A percentile compares a stretch with the other conserved stretches of the same genome.
Evolutionary conservation across 805 yeast genomes (phyloP).

Genomic region (Hanseniaspora valbyensis): DNA sequence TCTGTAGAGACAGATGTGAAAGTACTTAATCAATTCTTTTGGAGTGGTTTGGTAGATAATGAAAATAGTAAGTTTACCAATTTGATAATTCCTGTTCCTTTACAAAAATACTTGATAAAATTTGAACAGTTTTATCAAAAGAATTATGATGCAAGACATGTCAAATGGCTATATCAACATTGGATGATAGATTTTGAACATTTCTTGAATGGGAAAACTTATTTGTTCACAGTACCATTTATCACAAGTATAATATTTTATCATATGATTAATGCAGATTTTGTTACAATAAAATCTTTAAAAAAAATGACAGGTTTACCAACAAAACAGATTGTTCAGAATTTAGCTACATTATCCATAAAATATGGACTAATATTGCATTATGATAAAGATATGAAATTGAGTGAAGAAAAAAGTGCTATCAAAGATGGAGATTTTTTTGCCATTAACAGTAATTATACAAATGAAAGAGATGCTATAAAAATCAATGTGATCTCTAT

Average conservation of each 20-base stretch:
- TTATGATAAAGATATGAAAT: slow-evolving; percentile 66
- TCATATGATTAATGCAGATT: slow-evolving; percentile 51
- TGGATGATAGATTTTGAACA: slow-evolving; percentile 75
- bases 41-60: slow-evolving; percentile 33
- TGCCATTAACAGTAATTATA: slow-evolving; percentile 55
- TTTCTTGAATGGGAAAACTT: slow-evolving; percentile 54
- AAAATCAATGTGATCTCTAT: slow-evolving; percentile 54
- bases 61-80: slow-evolving; percentile 9
- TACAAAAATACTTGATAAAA: slow-evolving; percentile 34
- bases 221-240: slow-evolving; percentile 71
- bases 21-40: slow-evolving; percentile 49
- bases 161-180: slow-evolving; percentile 72
- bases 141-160: slow-evolving; percentile 45
- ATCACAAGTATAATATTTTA: slow-evolving; percentile 69
- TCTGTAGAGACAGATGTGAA: slow-evolving; percentile 37
- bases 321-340: slow-evolving; percentile 57
- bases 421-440: slow-evolving; percentile 55
- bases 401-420: slow-evolving; percentile 38
- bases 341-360: slow-evolving; percentile 71
- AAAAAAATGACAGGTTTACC: slow-evolving; percentile 60
- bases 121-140: slow-evolving; percentile 44
- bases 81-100: slow-evolving; percentile 20
- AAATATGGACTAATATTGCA: slow-evolving; percentile 58
- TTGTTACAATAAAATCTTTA: slow-evolving; percentile 52
- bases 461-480: slow-evolving; percentile 54